Base-by-base conservation (phyloP, 1,139 yeast genomes). In the Suhomyces wounanorum region DNA sequence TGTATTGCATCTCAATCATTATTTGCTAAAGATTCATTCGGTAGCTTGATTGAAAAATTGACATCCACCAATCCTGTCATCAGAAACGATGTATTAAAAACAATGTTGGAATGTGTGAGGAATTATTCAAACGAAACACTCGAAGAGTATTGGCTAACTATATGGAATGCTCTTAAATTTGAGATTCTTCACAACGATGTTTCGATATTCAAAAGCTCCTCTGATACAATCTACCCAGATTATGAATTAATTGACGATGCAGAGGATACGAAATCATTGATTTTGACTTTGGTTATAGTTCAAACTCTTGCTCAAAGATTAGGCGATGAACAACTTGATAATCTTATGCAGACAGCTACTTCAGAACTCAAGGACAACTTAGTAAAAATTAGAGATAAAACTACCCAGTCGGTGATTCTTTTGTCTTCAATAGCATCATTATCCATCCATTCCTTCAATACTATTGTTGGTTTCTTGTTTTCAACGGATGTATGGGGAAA, bases 101-200 rank as follows among this genome's bases (percentile, higher is more conserved):
- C 96, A 0, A 68, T 94, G 39, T 64, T 74, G 2, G 68, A 70
- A 1, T 87, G 96, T 56, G 71, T 89, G 7, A 68, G 75, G 30
- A 67, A 65, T 8, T 89, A 87, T 60, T 72, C 79, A 0, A 59
- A 69, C 0, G 75, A 73, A 11, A 70, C 80, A 0, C 58, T 84
- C n/a, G 72, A 73, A 31, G 75, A 76, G 14, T 78, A 81, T 61
- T 91, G 96, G 92, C 66, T 81, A 26, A 80, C 85, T 2, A 63
- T 94, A 8, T 94, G 97, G 97, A 87, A 89, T 57, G 90, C 96
- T 0, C 72, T 94, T 47, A 94, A 92, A 63, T 91, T 83, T 64
- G 97, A 94, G 63, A 78, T 94, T 25, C 73, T 92, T 53, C 96
- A 92, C 65, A 84, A 85, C 43, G 89, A 86, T 49, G 66, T 74